Evolutionary conservation across 2,329 filamentous ascomycete genomes (phyloP).

Genomic region (Karstenula rhodostoma): DNA sequence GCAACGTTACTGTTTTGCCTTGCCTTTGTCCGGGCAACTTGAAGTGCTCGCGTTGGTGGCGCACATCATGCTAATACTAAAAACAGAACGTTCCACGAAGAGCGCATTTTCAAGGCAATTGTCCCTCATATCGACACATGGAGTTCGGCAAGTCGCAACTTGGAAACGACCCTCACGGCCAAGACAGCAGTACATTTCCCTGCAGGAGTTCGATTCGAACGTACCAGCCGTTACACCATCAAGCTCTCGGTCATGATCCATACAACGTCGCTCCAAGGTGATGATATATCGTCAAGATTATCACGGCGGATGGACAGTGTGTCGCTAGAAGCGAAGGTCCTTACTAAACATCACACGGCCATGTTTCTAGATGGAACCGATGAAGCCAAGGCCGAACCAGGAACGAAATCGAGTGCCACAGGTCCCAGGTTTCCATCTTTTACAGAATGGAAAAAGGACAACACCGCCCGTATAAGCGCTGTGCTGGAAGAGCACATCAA

Average conservation of each 20-base stretch:
- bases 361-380: neutral
- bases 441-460: neutral
- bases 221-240: constrained; percentile 38
- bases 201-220: constrained; percentile 38
- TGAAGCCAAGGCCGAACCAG: neutral
- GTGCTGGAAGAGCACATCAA: neutral
- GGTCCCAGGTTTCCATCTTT: neutral
- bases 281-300: neutral
- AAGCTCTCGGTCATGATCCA: constrained; percentile 23
- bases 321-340: neutral
- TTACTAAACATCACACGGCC: neutral
- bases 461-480: neutral
- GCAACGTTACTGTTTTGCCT: neutral
- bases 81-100: constrained; percentile 28
- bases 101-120: constrained; percentile 30
- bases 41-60: constrained; percentile 9
- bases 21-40: constrained; percentile 16
- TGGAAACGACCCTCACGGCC: constrained; percentile 27
- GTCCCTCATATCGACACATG: constrained; percentile 16
- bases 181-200: constrained; percentile 34
- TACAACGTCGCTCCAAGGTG: neutral
- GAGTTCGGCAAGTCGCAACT: neutral
- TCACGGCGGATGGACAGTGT: neutral
- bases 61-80: constrained; percentile 14
- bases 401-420: neutral